These are phyloP conservation scores for Aphanomyces astaci DNA, from an alignment of 352 stramenopile genomes.

Conservation along the genomic window DNA sequence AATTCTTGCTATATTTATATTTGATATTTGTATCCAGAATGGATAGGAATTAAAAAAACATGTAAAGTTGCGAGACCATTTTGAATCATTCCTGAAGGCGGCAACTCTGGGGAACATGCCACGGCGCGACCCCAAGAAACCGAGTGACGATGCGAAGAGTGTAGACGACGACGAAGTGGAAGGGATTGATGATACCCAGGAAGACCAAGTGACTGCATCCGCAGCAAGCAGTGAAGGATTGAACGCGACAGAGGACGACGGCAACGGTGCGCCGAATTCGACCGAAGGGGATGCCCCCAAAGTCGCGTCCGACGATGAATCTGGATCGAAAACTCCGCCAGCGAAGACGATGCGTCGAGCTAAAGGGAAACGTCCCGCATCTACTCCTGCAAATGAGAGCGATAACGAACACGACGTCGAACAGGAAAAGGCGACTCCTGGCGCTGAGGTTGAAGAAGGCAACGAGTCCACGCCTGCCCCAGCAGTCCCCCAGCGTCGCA, in stretches of 20 bases:
- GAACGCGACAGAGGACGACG: neutral
- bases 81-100: neutral
- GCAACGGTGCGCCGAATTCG: neutral
- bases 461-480: neutral
- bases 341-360: neutral
- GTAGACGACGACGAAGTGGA: slow-evolving; percentile 1
- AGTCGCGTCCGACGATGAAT: neutral
- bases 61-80: neutral
- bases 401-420: neutral
- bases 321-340: neutral
- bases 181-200: neutral
- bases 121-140: neutral
- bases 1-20: neutral
- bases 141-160: neutral
- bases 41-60: neutral
- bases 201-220: neutral
- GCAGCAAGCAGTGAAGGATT: neutral
- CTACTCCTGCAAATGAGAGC: neutral
- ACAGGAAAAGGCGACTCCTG: neutral
- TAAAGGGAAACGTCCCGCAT: neutral
- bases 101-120: slow-evolving; percentile 9
- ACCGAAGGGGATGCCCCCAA: neutral
- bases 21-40: neutral
- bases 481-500: neutral
- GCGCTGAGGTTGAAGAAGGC: neutral